Evolutionary conservation across 345 rosid genomes (phyloP).

Genomic region (Citrus sp.): DNA sequence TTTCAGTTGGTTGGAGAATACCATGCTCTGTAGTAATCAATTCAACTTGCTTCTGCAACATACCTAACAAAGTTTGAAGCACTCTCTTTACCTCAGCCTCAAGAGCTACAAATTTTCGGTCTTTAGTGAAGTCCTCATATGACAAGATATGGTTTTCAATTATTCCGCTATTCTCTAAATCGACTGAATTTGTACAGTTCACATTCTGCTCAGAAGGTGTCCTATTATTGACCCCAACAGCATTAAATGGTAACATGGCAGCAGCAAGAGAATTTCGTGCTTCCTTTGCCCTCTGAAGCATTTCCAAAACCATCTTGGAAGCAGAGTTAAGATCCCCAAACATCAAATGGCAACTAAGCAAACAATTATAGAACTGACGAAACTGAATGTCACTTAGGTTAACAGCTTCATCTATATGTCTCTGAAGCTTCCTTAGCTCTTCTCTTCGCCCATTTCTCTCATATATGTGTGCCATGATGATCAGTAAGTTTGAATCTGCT

Average conservation of each 20-base stretch:
- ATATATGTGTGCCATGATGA: slow-evolving; percentile 75
- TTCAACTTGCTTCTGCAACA: slow-evolving; percentile 32
- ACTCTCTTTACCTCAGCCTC: slow-evolving; percentile 62
- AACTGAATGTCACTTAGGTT: slow-evolving; percentile 62
- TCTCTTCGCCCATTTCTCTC: slow-evolving; percentile 87
- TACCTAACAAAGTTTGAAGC: slow-evolving; percentile 44
- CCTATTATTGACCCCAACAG: slow-evolving; percentile 23
- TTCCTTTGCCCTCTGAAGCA: slow-evolving; percentile 75
- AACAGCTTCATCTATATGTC: slow-evolving; percentile 77
- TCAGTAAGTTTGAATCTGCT: slow-evolving; percentile 57
- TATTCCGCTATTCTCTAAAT: slow-evolving; percentile 5
- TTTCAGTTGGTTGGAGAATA: slow-evolving; percentile 81
- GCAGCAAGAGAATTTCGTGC: slow-evolving; percentile 72
- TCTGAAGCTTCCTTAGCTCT: slow-evolving; percentile 77
- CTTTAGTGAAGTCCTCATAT: slow-evolving; percentile 54
- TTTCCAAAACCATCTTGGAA: slow-evolving; percentile 77
- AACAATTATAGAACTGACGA: slow-evolving; percentile 72
- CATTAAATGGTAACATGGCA: slow-evolving; percentile 35
- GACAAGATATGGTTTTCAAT: slow-evolving; percentile 27
- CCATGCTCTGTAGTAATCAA: slow-evolving; percentile 66
- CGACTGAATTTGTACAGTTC: slow-evolving; percentile 19
- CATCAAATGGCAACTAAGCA: slow-evolving; percentile 78
- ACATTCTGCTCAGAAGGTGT: slow-evolving; percentile 21
- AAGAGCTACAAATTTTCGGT: slow-evolving; percentile 47
- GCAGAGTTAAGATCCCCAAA: slow-evolving; percentile 85